Evolutionary conservation across 305 asterid genomes (phyloP).

Genomic region (Galium porrigens): DNA sequence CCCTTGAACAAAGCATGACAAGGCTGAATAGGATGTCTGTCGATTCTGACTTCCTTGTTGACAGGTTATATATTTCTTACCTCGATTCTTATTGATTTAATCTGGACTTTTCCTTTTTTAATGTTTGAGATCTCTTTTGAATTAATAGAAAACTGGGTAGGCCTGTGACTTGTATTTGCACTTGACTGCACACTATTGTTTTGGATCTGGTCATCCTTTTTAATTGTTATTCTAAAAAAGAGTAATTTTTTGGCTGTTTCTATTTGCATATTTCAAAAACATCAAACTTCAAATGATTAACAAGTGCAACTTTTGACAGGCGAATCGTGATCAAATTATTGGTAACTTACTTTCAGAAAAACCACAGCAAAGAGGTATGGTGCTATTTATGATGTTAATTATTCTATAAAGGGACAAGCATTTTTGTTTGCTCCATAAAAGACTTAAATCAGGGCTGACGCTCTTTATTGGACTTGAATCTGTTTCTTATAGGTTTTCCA

Average conservation of each 20-base stretch:
- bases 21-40: slow-evolving; percentile 93
- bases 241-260: not conserved
- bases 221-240: not conserved
- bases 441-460: not conserved
- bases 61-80: slow-evolving; percentile 47
- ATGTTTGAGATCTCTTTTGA: not conserved
- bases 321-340: slow-evolving; percentile 84
- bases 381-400: slow-evolving; percentile 4
- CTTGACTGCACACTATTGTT: not conserved
- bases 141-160: not conserved
- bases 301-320: slow-evolving; percentile 35
- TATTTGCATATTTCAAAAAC: not conserved
- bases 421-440: not conserved
- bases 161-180: not conserved
- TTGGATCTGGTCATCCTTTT: not conserved
- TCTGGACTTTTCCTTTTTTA: not conserved
- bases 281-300: slow-evolving; percentile 3
- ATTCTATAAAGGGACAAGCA: not conserved
- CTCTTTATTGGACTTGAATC: not conserved
- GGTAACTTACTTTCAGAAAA: slow-evolving; percentile 86
- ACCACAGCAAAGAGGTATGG: slow-evolving; percentile 85
- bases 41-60: slow-evolving; percentile 89
- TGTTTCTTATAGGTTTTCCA: not conserved
- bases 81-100: not conserved
- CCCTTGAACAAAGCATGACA: slow-evolving; percentile 89